Conservation (phyloP, 2,329 filamentous ascomycete species). For the Penicillium sclerotiorum region DNA sequence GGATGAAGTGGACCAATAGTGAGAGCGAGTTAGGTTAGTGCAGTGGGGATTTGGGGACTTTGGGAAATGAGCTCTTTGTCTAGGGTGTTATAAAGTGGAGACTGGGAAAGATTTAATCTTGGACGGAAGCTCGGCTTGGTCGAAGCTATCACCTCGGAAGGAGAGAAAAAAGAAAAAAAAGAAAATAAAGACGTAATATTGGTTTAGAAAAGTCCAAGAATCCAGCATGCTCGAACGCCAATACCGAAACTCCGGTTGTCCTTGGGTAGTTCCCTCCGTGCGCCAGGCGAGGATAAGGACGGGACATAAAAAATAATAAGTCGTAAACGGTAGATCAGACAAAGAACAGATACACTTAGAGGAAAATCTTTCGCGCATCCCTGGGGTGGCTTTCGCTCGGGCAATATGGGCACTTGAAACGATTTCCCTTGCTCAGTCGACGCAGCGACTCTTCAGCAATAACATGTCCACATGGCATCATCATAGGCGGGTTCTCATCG, state of each 20-base stretch:
- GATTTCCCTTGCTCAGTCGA: slow-evolving; percentile 73
- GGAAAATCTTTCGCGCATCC: slow-evolving; percentile 73
- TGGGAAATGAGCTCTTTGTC: slow-evolving; percentile 1
- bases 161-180: not conserved
- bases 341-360: too few species aligned
- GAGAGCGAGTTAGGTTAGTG: not conserved
- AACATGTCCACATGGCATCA: slow-evolving; percentile 94
- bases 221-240: too few species aligned
- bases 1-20: slow-evolving; percentile 29
- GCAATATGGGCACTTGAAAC: slow-evolving; percentile 97
- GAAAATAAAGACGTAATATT: not conserved
- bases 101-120: not conserved
- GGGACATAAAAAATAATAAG: too few species aligned
- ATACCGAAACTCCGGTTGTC: too few species aligned
- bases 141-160: too few species aligned
- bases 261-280: too few species aligned
- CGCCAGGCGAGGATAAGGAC: too few species aligned
- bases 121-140: too few species aligned
- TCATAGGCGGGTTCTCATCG: slow-evolving; percentile 91
- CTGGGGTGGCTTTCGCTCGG: slow-evolving; percentile 77
- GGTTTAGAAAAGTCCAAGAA: too few species aligned
- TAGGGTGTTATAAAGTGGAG: not conserved
- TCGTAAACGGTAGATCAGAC: too few species aligned
- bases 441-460: slow-evolving; percentile 82
- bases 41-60: slow-evolving; percentile 19